A percentile compares a stretch with the other conserved stretches of the same genome.
Conservation (phyloP, 2,329 filamentous ascomycete species). For the Ascochyta clinopodiicola region DNA sequence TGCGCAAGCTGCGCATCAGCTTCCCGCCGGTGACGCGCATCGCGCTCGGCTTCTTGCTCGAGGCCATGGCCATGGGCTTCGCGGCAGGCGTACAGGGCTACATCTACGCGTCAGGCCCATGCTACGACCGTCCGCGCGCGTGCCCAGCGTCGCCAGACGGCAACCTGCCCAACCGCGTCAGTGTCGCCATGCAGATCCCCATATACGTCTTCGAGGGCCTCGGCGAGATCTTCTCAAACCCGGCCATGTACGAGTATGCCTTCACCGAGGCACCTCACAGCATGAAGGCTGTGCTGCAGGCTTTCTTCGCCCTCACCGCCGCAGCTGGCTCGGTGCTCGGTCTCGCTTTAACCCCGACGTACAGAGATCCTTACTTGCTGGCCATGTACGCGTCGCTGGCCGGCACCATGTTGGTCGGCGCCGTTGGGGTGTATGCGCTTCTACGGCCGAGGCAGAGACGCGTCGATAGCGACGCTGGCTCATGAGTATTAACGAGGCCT, state of each 20-base stretch:
- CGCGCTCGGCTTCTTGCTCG: constrained; percentile 26
- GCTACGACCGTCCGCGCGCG: constrained; percentile 44
- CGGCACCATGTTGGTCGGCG: constrained; percentile 17
- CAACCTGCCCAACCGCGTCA: constrained; percentile 43
- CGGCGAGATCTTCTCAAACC: constrained; percentile 50
- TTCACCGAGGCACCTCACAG: constrained; percentile 50
- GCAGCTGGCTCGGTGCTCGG: constrained; percentile 33
- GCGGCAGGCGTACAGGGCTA: constrained; percentile 33
- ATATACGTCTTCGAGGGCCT: constrained; percentile 46
- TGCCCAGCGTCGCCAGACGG: constrained; percentile 36
- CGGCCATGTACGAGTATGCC: constrained; percentile 49
- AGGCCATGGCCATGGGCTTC: constrained; percentile 26
- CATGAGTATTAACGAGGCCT: not conserved
- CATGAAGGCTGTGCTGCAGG: constrained; percentile 45
- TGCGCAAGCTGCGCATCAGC: constrained; percentile 20
- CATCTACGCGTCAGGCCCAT: constrained; percentile 37
- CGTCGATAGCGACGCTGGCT: not conserved
- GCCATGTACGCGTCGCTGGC: constrained; percentile 25
- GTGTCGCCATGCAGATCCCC: constrained; percentile 48
- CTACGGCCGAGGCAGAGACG: not conserved
- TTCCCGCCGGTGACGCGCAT: constrained; percentile 33
- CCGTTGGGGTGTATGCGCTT: not conserved
- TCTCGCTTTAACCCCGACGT: constrained; percentile 36
- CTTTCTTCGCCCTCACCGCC: constrained; percentile 33
- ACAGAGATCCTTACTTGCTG: constrained; percentile 30